Evolutionary conservation across 2,329 filamentous ascomycete species (phyloP), one percentile per base, ranked within the genome.

Genomic region (Pseudogymnoascus verrucosus): DNA sequence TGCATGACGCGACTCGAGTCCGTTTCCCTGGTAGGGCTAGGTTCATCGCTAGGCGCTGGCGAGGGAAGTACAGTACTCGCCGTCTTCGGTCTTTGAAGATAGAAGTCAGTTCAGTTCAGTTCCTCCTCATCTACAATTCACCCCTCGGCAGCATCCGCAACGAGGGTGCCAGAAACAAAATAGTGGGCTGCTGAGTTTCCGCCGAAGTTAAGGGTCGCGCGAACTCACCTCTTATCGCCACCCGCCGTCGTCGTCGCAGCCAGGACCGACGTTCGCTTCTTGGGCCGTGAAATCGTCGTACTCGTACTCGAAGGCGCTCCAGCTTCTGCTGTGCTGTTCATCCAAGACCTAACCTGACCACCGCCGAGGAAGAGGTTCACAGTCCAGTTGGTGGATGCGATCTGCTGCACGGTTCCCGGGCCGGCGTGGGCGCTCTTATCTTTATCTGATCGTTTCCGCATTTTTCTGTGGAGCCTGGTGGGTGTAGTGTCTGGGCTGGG

Each of bases 21-120:
- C 47, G 23, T 54, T 54, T 54, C 47, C 5, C 66, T 72, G 19
- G 66, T 72, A 23, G 82, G 82, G 69, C 82, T 84, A 14, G 78
- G 76, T 65, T 87, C 84, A 67, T 88, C 83, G 71, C 84, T 89
- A 10, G 83, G 81, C 11, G 85, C 81, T 34, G 87, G 85, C 12
- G 87, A 88, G 5, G 85, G 84, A 60, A 88, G 78, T 19, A 82
- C 76, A 36, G 74, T 68, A 64, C 72, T 67, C 19, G 65, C 66
- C 64, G 64, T 21, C 2, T 10, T 6, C n/a, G 37, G 12, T 26
- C 60, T 36, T 5, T 4, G 1, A 36, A 11, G 12, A 26, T 10
- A 26, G 14, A 3, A 7, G 14, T 40, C 34, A 12, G 21, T 19
- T 10, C 21, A 23, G 21, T 19, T 10, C 21, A 23, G 36, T 63